Base-by-base conservation (phyloP, 306 rosid genomes). In the Pyrus betulifolia region DNA sequence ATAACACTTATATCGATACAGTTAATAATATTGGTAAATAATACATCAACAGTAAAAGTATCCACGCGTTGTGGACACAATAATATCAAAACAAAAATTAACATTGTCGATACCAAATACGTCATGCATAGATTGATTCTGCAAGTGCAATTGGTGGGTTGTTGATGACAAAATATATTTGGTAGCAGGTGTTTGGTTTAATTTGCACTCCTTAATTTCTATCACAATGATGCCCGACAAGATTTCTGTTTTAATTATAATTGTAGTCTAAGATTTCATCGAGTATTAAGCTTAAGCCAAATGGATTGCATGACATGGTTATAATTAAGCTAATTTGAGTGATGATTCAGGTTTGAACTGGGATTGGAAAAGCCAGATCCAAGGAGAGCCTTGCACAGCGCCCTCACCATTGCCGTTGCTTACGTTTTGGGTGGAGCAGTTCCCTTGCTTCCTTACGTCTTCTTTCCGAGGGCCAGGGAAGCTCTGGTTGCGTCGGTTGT, bases 311-410 rank as follows among this genome's bases (percentile, higher is more conserved):
- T 9, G 45, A 42, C 45, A 42, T 42, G 45, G 45, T 42, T 42
- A 42, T 42, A 58, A 58, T 11, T 23, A 58, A 49, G 6, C 22
- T 22, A 22, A 22, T 21, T 25, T 8, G 22, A 33, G 3, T 65
- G 70, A 62, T 40, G 67, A 66, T 19, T 76, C 90, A 94, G 98
- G 78, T 94, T 94, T 86, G 97, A 94, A 75, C 86, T 94, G 64
- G 97, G 98, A 74, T 76, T 94, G 71, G 98, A 91, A 78, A 89
- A 90, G 84, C 98, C 98, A 62, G 95, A 94, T 78, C 98, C 98
- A 63, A 90, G 85, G 78, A 94, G 98, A 85, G 98, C 98, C 71
- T 38, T 90, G 13, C 87, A 90, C 15, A 94, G 98, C 78, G 97
- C 97, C 25, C 18, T 88, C 70, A 94, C 98, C 23, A 94, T 94